Evolutionary conservation across 352 stramenopile genomes (phyloP), one percentile per base, ranked within the genome.

Genomic region (Pythium dissimile): DNA sequence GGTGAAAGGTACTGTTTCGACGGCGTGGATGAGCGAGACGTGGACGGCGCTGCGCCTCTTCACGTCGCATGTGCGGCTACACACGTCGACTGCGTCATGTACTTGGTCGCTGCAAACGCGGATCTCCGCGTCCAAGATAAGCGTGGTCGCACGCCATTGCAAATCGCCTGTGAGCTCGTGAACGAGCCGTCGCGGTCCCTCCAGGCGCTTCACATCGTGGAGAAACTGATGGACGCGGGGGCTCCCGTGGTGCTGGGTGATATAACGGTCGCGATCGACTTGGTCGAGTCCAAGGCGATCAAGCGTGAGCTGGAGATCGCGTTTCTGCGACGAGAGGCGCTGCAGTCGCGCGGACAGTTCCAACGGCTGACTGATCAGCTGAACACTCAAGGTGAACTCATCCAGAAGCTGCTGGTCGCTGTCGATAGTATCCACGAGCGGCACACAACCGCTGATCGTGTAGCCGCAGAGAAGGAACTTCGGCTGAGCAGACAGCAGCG

Each of bases 101-200:
- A 88, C 49, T 59, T 91, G 23, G 62, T 91, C 23, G 79, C 77
- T 13, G 80, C 78, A 0, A 83, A 74, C 44, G 79, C 80, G 5
- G 51, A 83, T 13, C 39, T 84, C 13, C 57, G 82, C 8, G 8
- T 63, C 6, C 53, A 57, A 8, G 76, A 89, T 24, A 43, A 35
- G 0, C 53, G 31, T 3, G 72, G 70, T 12, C 53, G 41, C 13
- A 77, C 72, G 1, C 52, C 80, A 3, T 24, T 91, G 28, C 39
- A 72, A 11, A 67, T 86, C 43, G 71, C 72, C 1, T 88, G 74
- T 56, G 69, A 79, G 27, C 65, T 71, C 49, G 54, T 71, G 7
- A 86, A 90, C 15, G 66, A 85, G 2, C 55, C 62, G 4, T 45
- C 49, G 10, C 59, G 60, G 28, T 50, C 63, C 35, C 20, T 62